These are phyloP conservation scores for Stentor roeselii DNA, from an alignment of 73 alveolate genomes.

Conservation along the genomic window DNA sequence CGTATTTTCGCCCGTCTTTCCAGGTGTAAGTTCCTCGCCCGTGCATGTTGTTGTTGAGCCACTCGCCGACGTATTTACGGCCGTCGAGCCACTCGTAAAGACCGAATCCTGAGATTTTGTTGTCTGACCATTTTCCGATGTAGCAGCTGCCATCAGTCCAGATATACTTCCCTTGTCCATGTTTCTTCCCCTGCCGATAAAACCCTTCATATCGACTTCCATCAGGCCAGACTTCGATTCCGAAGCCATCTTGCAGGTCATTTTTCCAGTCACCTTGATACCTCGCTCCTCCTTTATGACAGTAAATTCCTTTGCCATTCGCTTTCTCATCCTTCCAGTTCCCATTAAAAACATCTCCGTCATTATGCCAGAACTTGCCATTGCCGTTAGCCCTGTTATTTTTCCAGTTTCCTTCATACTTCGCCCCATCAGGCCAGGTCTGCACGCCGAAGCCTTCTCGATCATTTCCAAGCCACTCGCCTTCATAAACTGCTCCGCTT, in stretches of 20 bases:
- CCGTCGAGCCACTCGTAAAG: constrained; percentile 54
- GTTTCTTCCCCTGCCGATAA: constrained; percentile 54
- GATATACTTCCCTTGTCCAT: constrained; percentile 52
- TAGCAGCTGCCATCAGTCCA: constrained; percentile 39
- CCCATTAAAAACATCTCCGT: constrained; percentile 71
- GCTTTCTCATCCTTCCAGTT: constrained; percentile 65
- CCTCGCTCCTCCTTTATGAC: constrained; percentile 60
- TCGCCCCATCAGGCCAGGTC: constrained; percentile 74
- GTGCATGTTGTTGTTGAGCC: constrained; percentile 54
- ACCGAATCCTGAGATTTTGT: constrained; percentile 56
- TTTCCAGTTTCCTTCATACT: constrained; percentile 70
- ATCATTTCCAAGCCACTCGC: constrained; percentile 58
- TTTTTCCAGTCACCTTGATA: constrained; percentile 75
- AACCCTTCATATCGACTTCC: constrained; percentile 52
- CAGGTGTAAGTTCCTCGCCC: constrained; percentile 71
- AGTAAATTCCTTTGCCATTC: constrained; percentile 64
- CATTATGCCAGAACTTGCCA: constrained; percentile 59
- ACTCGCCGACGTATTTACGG: too few relatives aligned
- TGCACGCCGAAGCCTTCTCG: constrained; percentile 62
- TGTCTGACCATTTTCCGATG: too few relatives aligned
- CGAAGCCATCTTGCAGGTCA: constrained; percentile 69
- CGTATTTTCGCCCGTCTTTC: constrained; percentile 70
- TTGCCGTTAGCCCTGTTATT: constrained; percentile 57
- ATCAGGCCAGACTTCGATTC: constrained; percentile 69
- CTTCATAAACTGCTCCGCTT: constrained; percentile 60